phyloP scores from a whole-genome alignment of 208 protist species.

The Trypanosoma theileri region DNA sequence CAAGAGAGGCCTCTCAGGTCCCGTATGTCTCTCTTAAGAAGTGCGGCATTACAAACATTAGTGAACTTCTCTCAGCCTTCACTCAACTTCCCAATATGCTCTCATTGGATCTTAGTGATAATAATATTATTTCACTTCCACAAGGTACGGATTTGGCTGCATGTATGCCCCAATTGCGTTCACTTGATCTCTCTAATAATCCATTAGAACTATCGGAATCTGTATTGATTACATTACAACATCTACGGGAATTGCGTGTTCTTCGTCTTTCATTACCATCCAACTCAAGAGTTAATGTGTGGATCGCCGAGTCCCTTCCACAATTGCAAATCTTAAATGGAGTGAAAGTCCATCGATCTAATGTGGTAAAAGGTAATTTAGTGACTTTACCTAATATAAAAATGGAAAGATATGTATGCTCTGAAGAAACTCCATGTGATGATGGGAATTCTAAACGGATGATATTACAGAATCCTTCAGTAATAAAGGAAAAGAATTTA shows the following conservation, averaged over 20 bases:
- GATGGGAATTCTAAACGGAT: no score
- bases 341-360: background rate
- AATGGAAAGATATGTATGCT: no score
- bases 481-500: no score
- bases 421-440: no score
- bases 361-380: background rate
- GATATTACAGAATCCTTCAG: no score
- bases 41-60: background rate
- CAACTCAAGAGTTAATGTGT: background rate
- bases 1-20: background rate
- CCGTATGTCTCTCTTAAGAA: slow-evolving; percentile 10
- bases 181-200: slow-evolving; percentile 8
- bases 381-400: background rate
- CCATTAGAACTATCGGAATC: background rate
- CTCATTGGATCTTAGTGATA: slow-evolving; percentile 4
- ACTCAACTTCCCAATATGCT: slow-evolving; percentile 2
- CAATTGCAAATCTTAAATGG: background rate
- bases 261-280: background rate
- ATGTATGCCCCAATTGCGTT: slow-evolving; percentile 1
- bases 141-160: background rate
- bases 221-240: background rate
- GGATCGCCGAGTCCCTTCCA: background rate
- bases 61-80: background rate
- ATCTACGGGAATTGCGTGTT: background rate
- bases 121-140: slow-evolving; percentile 6